A percentile compares a stretch with the other conserved stretches of the same genome.
phyloP scores from a whole-genome alignment of 2,329 filamentous ascomycete species.

The Coniella lustricola region DNA sequence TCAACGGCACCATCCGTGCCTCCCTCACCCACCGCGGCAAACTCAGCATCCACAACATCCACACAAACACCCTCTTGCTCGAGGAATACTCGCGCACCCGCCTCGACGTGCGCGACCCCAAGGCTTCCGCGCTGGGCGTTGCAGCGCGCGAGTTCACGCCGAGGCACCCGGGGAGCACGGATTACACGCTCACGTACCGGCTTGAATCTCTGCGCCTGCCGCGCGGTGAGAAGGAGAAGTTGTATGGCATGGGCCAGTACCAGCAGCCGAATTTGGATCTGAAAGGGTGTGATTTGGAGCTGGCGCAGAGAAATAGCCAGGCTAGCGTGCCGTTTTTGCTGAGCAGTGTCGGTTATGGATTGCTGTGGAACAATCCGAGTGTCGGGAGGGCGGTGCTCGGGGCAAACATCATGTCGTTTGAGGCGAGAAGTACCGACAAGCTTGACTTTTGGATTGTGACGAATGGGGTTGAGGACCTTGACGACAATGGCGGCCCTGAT shows the following conservation, averaged over 20 bases:
- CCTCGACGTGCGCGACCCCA: conserved; percentile 45
- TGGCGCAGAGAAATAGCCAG: conserved; percentile 61
- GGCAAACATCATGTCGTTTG: conserved; percentile 54
- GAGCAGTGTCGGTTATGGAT: conserved; percentile 53
- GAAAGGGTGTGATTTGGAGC: conserved; percentile 55
- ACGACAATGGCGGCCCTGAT: too few relatives aligned
- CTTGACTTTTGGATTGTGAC: conserved; percentile 61
- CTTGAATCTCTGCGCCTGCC: conserved; percentile 44
- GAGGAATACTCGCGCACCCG: conserved; percentile 48
- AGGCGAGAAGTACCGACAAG: conserved; percentile 48
- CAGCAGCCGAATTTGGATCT: conserved; percentile 58
- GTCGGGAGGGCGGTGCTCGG: conserved; percentile 55
- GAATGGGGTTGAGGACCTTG: not conserved
- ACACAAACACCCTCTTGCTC: conserved; percentile 34
- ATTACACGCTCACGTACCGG: conserved; percentile 50
- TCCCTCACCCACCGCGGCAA: conserved; percentile 41
- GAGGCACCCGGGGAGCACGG: conserved; percentile 34
- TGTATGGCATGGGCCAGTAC: conserved; percentile 66
- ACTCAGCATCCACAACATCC: conserved; percentile 37
- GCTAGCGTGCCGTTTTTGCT: conserved; percentile 57
- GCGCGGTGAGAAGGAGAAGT: conserved; percentile 51
- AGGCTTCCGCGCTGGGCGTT: conserved; percentile 50
- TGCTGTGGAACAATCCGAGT: conserved; percentile 61
- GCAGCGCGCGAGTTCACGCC: conserved; percentile 52
- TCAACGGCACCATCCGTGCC: conserved; percentile 42